phyloP scores from a whole-genome alignment of 2,329 filamentous ascomycete genomes.

The Chaetomium globosum region DNA sequence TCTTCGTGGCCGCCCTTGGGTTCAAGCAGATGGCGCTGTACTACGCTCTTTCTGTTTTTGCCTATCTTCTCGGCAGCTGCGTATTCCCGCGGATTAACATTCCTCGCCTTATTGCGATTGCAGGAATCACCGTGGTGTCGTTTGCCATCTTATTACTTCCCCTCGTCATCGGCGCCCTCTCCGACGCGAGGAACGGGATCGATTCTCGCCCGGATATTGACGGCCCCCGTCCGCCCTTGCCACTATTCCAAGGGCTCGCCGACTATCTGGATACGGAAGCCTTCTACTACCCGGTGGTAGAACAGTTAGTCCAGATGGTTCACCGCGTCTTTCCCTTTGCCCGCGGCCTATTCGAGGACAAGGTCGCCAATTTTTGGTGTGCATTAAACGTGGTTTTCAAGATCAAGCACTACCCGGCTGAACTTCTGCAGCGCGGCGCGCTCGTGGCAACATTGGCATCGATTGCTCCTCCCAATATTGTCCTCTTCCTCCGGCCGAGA shows the following conservation, averaged over 20 bases:
- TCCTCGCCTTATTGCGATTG: slow-evolving; percentile 72
- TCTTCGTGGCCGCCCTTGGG: slow-evolving; percentile 90
- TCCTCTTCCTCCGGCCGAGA: slow-evolving; percentile 77
- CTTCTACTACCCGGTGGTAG: slow-evolving; percentile 71
- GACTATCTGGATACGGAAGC: slow-evolving; percentile 64
- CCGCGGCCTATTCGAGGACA: slow-evolving; percentile 96
- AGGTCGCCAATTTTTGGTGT: slow-evolving; percentile 98
- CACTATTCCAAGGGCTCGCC: slow-evolving; percentile 61
- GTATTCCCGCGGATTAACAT: slow-evolving; percentile 72
- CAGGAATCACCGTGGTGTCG: slow-evolving; percentile 69
- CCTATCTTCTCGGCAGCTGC: slow-evolving; percentile 85
- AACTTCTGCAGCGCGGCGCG: slow-evolving; percentile 74
- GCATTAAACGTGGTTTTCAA: slow-evolving; percentile 88
- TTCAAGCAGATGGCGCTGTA: slow-evolving; percentile 99
- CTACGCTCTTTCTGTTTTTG: slow-evolving; percentile 90
- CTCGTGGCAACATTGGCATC: slow-evolving; percentile 73
- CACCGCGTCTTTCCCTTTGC: slow-evolving; percentile 96
- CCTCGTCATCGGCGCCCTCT: slow-evolving; percentile 70
- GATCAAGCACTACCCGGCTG: slow-evolving; percentile 71
- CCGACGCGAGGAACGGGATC: slow-evolving; percentile 68
- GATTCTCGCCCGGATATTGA: slow-evolving; percentile 59
- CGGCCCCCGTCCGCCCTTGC: slow-evolving; percentile 62
- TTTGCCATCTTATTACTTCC: slow-evolving; percentile 78
- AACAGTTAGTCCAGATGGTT: slow-evolving; percentile 80
- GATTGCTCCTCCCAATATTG: slow-evolving; percentile 75